Evolutionary conservation across 2,329 filamentous ascomycete species (phyloP).

Genomic region (Thelonectria olida): DNA sequence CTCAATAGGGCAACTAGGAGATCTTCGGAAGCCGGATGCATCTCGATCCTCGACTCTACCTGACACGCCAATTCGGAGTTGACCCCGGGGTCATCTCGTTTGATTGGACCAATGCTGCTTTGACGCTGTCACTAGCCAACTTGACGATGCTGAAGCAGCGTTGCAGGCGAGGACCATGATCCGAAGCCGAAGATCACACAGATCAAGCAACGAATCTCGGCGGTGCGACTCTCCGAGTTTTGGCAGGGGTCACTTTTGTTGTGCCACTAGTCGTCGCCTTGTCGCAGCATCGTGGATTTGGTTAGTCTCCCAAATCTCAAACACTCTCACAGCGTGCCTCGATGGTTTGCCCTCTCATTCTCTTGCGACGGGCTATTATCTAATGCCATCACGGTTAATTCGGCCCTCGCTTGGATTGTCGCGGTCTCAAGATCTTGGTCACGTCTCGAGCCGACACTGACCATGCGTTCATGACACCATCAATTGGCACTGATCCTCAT

Average conservation of each 20-base stretch:
- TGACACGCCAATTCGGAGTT: background rate
- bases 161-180: background rate
- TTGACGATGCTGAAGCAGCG: constrained; percentile 8
- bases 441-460: too few relatives aligned
- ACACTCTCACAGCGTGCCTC: background rate
- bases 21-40: constrained; percentile 2
- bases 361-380: too few relatives aligned
- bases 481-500: too few relatives aligned
- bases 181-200: constrained; percentile 25
- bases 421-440: background rate
- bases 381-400: background rate
- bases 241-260: background rate
- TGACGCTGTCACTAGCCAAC: background rate
- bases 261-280: background rate
- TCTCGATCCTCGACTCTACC: background rate
- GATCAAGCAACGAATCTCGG: constrained; percentile 17
- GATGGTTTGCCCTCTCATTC: too few relatives aligned
- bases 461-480: too few relatives aligned
- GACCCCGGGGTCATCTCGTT: background rate
- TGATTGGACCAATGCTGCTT: constrained; percentile 10
- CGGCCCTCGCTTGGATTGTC: background rate
- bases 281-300: constrained; percentile 13
- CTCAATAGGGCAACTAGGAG: background rate
- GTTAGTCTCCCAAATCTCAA: background rate
- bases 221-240: constrained; percentile 3